Base-by-base conservation (phyloP, 139 green algal genomes). In the Auxenochlorella pyrenoidosa region DNA sequence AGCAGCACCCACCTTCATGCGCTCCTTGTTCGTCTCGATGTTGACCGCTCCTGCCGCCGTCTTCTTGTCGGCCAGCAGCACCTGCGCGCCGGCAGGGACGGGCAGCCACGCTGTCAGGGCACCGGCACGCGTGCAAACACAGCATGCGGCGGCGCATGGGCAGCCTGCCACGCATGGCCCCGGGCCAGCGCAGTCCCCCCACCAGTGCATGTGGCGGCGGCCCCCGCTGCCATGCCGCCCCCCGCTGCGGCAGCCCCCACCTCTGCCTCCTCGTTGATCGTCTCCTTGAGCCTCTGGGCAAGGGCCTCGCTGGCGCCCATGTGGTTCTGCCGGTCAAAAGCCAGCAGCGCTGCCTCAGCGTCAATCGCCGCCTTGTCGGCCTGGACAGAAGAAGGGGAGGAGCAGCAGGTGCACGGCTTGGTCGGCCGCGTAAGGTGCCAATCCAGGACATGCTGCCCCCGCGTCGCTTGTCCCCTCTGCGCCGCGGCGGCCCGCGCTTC, bases 271-370 rank as follows among this genome's bases (percentile, higher is more conserved):
- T 86, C 82, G 66, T n/a, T 86, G 66, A 86, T 86, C 66, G 82
- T 86, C 66, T 86, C 36, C 66, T 51, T 86, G 15, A 86, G 82
- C 82, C 68, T 78, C 36, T 60, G 66, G 0, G 91, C 91, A 18
- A 81, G 65, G n/a, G 36, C 38, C 26, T 96, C 89, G 60, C 86
- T 94, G 34, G 95, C 94, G 44, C 96, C 96, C 93, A 94, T 92
- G 89, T 97, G 94, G 86, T 98, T 98, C 51, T 94, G 89, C 16
- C 95, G 87, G 90, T 98, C 96, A 91, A 98, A 98, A 6, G 95
- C 93, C 38, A 97, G 90, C 38, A 98, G 89, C 82, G 88, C 83
- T 28, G 95, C 94, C 84, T 96, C 89, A 40, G 83, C 73, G 4
- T 94, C 91, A 0, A 98, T 91, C 26, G 90, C 90, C 3, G 87